phyloP scores from a whole-genome alignment of 2,329 filamentous ascomycete genomes.

The Cladosporium sp. region DNA sequence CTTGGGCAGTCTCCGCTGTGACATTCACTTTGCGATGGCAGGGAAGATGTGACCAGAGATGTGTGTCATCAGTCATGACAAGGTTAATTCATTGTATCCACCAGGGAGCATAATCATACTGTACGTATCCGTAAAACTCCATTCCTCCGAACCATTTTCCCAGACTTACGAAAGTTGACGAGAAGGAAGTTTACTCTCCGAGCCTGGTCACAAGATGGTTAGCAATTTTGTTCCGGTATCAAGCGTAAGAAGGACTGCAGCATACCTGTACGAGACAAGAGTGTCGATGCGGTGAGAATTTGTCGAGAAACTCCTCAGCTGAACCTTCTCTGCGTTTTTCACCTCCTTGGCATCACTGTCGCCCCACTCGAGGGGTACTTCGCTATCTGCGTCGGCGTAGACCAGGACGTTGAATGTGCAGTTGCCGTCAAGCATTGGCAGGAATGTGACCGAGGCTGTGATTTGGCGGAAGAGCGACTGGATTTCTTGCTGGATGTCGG shows the following conservation, averaged over 20 bases:
- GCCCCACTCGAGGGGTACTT: slow-evolving; percentile 97
- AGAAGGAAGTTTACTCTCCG: not conserved
- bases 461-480: slow-evolving; percentile 97
- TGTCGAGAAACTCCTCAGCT: slow-evolving; percentile 92
- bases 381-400: slow-evolving; percentile 93
- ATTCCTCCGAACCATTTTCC: not conserved
- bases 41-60: too few relatives aligned
- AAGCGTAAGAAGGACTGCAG: not conserved
- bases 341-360: slow-evolving; percentile 99
- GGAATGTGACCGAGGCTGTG: slow-evolving; percentile 92
- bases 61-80: too few relatives aligned
- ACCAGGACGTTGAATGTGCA: slow-evolving; percentile 99
- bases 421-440: slow-evolving; percentile 87
- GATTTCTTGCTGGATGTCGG: slow-evolving; percentile 92
- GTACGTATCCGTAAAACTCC: not conserved
- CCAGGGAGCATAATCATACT: not conserved
- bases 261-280: slow-evolving; percentile 78
- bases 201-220: not conserved
- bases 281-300: slow-evolving; percentile 92
- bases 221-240: not conserved
- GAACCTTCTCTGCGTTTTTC: slow-evolving; percentile 86
- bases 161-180: slow-evolving; percentile 3
- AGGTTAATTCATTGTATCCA: too few relatives aligned
- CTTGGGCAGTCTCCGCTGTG: too few relatives aligned
- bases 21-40: too few relatives aligned